Base-by-base conservation (phyloP, 2,329 filamentous ascomycete genomes). In the Amauroascus verrucosus region DNA sequence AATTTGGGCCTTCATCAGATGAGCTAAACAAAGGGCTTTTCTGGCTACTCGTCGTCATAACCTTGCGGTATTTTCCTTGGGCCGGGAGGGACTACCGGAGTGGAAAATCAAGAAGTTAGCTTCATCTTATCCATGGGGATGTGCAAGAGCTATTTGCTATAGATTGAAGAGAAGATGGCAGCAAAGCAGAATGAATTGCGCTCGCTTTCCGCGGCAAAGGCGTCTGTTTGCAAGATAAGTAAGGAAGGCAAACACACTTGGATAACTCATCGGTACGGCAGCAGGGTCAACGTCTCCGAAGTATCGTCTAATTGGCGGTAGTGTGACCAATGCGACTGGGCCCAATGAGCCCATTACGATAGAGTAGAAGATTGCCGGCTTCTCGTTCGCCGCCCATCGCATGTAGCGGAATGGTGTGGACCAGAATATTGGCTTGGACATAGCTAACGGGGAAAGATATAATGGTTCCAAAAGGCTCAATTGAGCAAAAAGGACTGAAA, bases 341-440 rank as follows among this genome's bases (percentile, higher is more conserved):
- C 89, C 89, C 53, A 81, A 64, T 59, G 72, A 75, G 62, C 87
- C 91, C 60, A 97, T 74, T 55, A 87, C 67, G 64, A 88, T 75
- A 63, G 87, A 88, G 80, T 83, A 97, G 78, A 96, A 95, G 75
- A 89, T 85, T 56, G 89, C 89, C 49, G 93, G 93, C 70, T 86
- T 86, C 72, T 93, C 85, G 73, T 88, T 84, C 48, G 86, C 79
- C 51, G 89, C 83, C 88, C 90, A 97, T 72, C 84, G 84, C 65
- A 86, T 73, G 82, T 95, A 97, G 64, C 83, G 83, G 68, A 94
- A 65, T 59, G 93, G 93, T 56, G 80, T 78, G 61, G 82, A 79
- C 82, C 85, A 96, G 85, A 98, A 96, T 64, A 78, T 77, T 63
- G 88, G 85, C 53, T 79, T 77, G 56, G 77, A 69, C 73, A 75